Percentiles rank a stretch among this genome's conserved stretches.
phyloP scores from a whole-genome alignment of 768 basidiomycete species.

The Leccinum fibrillosum region DNA sequence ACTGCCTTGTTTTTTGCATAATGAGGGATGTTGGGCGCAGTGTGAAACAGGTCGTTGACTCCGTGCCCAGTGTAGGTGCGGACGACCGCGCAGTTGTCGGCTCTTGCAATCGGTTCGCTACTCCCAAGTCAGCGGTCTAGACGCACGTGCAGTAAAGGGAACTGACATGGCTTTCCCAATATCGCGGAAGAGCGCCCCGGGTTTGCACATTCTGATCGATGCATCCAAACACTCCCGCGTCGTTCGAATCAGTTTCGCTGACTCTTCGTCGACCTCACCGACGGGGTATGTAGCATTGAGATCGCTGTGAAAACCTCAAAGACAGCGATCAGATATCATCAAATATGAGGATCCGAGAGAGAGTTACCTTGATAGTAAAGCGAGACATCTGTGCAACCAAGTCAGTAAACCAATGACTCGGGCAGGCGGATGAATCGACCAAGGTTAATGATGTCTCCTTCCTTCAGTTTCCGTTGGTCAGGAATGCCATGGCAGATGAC shows the following conservation, averaged over 20 bases:
- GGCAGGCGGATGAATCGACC: constrained; percentile 42
- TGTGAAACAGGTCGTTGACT: constrained; percentile 83
- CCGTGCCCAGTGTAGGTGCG: constrained; percentile 92
- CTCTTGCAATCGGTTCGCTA: constrained; percentile 82
- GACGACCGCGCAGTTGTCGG: constrained; percentile 86
- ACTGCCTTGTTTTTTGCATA: constrained; percentile 93
- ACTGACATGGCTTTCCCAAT: constrained; percentile 82
- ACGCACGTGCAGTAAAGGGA: constrained; percentile 9
- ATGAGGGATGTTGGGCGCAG: constrained; percentile 85
- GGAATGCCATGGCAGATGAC: constrained; percentile 97
- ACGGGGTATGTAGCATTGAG: constrained; percentile 93
- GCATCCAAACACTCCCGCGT: constrained; percentile 83
- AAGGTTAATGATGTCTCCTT: constrained; percentile 97
- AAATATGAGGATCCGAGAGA: constrained; percentile 5
- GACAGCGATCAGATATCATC: not conserved
- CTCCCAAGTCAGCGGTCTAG: constrained; percentile 7
- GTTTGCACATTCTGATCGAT: constrained; percentile 90
- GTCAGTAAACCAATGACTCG: constrained; percentile 17
- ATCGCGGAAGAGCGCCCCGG: constrained; percentile 86
- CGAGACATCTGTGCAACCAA: constrained; percentile 57
- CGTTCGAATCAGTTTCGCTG: constrained; percentile 75
- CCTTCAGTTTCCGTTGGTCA: constrained; percentile 74
- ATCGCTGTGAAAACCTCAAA: constrained; percentile 83
- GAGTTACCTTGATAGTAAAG: constrained; percentile 70
- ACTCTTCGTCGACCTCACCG: constrained; percentile 79